phyloP scores from a whole-genome alignment of 2,329 filamentous ascomycete species.

The Apiospora phragmitis region DNA sequence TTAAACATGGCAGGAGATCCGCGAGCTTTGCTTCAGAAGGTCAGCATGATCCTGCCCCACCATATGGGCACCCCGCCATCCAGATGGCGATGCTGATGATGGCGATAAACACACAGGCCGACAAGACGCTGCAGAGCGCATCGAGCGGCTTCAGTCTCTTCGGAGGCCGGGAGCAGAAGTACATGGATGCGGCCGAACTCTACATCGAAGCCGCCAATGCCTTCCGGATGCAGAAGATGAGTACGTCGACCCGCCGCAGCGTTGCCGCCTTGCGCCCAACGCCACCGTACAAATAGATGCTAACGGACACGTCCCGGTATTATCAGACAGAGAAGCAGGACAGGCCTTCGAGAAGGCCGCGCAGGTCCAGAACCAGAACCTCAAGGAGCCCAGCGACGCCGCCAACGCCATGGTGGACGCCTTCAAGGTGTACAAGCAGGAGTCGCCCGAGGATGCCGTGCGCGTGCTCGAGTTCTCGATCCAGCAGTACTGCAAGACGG shows the following conservation, averaged over 20 bases:
- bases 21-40: constrained; percentile 76
- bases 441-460: constrained; percentile 79
- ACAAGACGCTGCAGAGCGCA: constrained; percentile 76
- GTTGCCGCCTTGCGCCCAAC: neutral
- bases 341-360: constrained; percentile 85
- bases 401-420: constrained; percentile 87
- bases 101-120: constrained; percentile 62
- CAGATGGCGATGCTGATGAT: constrained; percentile 5
- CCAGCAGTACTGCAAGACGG: constrained; percentile 81
- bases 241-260: constrained; percentile 46
- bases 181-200: constrained; percentile 83
- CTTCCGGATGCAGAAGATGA: constrained; percentile 83
- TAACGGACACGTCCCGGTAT: neutral
- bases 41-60: constrained; percentile 40
- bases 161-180: constrained; percentile 83
- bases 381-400: constrained; percentile 91
- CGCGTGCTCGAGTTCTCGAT: constrained; percentile 79
- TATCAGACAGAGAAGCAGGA: constrained; percentile 79
- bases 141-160: constrained; percentile 86
- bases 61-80: constrained; percentile 2
- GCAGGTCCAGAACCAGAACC: constrained; percentile 73
- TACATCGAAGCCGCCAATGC: constrained; percentile 89
- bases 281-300: neutral
- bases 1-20: constrained; percentile 73
- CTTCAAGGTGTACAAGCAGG: constrained; percentile 91